Conservation (phyloP, 2,329 filamentous ascomycete species). For the Ceratocystis ficicola region DNA sequence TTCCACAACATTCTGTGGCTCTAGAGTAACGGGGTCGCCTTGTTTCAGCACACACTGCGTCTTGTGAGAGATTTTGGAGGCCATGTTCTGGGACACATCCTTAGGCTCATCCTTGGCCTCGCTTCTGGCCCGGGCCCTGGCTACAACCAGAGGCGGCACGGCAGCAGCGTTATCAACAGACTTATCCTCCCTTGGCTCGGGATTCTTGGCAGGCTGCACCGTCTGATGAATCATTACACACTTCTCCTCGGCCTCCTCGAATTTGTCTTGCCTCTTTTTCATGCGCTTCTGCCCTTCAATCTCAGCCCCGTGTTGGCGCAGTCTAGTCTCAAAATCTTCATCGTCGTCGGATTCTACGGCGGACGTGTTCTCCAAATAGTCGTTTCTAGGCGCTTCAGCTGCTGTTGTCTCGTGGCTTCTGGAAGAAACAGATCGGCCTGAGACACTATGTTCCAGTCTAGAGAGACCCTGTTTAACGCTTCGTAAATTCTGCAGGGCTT, state of each 20-base stretch:
- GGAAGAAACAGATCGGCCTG: background rate
- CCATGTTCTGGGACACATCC: background rate
- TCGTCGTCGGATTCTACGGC: constrained; percentile 26
- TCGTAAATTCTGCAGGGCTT: constrained; percentile 16
- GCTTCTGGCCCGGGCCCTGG: background rate
- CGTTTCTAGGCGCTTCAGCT: constrained; percentile 10
- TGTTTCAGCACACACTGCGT: background rate
- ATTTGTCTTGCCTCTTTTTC: background rate
- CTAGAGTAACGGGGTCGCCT: background rate
- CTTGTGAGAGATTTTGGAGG: background rate
- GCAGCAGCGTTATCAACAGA: background rate
- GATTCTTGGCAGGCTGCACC: background rate
- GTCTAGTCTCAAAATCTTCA: background rate
- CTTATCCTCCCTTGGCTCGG: background rate
- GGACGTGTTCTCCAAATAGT: constrained; percentile 23
- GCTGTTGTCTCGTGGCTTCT: constrained; percentile 3
- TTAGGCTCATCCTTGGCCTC: background rate
- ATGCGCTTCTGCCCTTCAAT: background rate
- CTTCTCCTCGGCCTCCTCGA: background rate
- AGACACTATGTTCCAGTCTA: constrained; percentile 9
- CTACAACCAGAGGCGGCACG: background rate
- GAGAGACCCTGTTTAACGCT: constrained; percentile 6
- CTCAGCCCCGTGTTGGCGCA: constrained; percentile 32
- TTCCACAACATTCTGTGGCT: background rate
- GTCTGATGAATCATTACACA: constrained; percentile 2